Percentiles rank a stretch among this genome's conserved stretches.
Evolutionary conservation across 2,329 filamentous ascomycete genomes (phyloP).

Genomic region (Hypoxylon rubiginosum): DNA sequence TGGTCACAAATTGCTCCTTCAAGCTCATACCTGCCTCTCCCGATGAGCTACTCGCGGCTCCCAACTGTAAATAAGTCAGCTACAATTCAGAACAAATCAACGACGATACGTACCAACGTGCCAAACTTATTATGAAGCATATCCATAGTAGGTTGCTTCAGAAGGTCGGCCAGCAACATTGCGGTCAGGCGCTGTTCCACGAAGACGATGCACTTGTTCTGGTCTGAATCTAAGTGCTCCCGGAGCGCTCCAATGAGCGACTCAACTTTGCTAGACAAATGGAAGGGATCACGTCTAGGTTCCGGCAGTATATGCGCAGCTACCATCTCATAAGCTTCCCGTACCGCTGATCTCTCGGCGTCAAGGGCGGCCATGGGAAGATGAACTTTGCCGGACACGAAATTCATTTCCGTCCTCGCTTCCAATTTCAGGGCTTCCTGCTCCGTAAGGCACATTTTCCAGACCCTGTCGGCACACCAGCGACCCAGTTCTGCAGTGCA

Average conservation of each 20-base stretch:
- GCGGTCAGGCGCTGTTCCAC: conserved; percentile 85
- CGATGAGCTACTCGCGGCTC: conserved; percentile 60
- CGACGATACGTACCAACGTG: conserved; percentile 63
- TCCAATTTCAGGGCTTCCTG: conserved; percentile 73
- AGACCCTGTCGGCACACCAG: conserved; percentile 89
- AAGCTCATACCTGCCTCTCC: conserved; percentile 76
- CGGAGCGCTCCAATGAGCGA: conserved; percentile 71
- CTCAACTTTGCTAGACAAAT: conserved; percentile 80
- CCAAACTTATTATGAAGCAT: conserved; percentile 69
- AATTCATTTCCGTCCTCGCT: conserved; percentile 63
- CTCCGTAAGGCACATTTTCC: conserved; percentile 77
- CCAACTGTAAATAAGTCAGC: conserved; percentile 49
- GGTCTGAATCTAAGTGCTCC: conserved; percentile 70
- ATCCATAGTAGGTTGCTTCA: conserved; percentile 67
- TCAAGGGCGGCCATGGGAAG: conserved; percentile 45
- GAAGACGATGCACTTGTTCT: conserved; percentile 86
- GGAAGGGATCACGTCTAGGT: conserved; percentile 48
- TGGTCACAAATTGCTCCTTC: conserved; percentile 78
- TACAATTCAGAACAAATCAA: conserved; percentile 6
- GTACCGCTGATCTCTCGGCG: conserved; percentile 59
- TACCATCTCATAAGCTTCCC: conserved; percentile 69
- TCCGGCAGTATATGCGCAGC: conserved; percentile 61
- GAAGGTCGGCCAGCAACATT: conserved; percentile 76
- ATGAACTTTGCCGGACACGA: conserved; percentile 49
- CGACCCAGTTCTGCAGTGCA: conserved; percentile 77